Evolutionary conservation across 2,329 filamentous ascomycete genomes (phyloP).

Genomic region (Aspergillus sp.): DNA sequence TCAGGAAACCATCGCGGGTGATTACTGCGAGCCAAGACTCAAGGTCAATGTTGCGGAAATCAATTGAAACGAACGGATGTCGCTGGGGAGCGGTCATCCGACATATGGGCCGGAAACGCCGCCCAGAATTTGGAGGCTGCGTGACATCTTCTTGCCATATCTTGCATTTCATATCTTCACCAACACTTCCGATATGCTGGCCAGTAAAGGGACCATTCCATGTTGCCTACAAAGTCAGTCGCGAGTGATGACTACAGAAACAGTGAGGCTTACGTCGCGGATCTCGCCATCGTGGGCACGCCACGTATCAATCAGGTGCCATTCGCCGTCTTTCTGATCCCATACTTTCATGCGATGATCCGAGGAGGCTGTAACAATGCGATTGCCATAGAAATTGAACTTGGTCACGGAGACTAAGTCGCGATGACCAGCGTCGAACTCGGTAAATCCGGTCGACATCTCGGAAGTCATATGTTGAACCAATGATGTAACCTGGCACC

Average conservation of each 20-base stretch:
- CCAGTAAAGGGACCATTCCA: slow-evolving; percentile 92
- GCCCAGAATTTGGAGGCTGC: slow-evolving; percentile 69
- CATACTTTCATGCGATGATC: slow-evolving; percentile 93
- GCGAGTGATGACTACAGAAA: slow-evolving; percentile 12
- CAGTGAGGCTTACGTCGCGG: slow-evolving; percentile 64
- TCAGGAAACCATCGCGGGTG: slow-evolving; percentile 75
- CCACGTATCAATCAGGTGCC: slow-evolving; percentile 84
- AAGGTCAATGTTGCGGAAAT: slow-evolving; percentile 78
- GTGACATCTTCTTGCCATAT: slow-evolving; percentile 90
- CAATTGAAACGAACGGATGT: slow-evolving; percentile 70
- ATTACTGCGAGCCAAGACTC: slow-evolving; percentile 85
- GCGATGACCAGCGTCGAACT: slow-evolving; percentile 47
- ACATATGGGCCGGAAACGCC: slow-evolving; percentile 73
- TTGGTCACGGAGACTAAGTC: slow-evolving; percentile 79
- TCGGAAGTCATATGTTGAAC: slow-evolving; percentile 22
- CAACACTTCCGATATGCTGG: slow-evolving; percentile 82
- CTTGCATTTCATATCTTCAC: slow-evolving; percentile 85
- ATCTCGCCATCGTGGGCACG: slow-evolving; percentile 87
- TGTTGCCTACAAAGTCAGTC: slow-evolving; percentile 63
- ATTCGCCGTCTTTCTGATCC: slow-evolving; percentile 71
- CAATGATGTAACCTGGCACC: slow-evolving; percentile 5
- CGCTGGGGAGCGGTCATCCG: slow-evolving; percentile 66
- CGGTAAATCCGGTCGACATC: slow-evolving; percentile 39
- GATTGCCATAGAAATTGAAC: slow-evolving; percentile 90
- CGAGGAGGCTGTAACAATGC: slow-evolving; percentile 85